A percentile compares a stretch with the other conserved stretches of the same genome.
Conservation (phyloP, 495 filamentous ascomycete genomes). For the Lasiosphaeria ovina region DNA sequence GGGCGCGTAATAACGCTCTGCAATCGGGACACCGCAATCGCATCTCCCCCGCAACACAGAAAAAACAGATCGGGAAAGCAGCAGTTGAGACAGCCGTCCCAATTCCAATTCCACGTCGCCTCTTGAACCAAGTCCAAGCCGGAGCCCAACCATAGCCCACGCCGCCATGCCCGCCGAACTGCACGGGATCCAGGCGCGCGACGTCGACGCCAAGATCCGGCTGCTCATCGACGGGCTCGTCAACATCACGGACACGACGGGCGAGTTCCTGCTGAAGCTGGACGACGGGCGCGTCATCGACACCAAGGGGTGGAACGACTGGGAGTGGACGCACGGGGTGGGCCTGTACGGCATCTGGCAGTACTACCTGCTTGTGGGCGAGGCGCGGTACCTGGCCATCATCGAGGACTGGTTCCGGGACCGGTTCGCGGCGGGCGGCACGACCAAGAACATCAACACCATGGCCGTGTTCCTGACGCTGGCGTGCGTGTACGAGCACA, state of each 20-base stretch:
- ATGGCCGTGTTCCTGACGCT: slow-evolving; percentile 72
- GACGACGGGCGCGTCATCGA: slow-evolving; percentile 71
- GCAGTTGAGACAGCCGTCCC: no score
- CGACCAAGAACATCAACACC: slow-evolving; percentile 80
- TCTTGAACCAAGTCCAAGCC: not conserved
- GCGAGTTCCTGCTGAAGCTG: slow-evolving; percentile 64
- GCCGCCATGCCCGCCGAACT: slow-evolving; percentile 38
- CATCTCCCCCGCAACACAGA: no score
- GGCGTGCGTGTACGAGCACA: slow-evolving; percentile 68
- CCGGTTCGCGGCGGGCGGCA: slow-evolving; percentile 64
- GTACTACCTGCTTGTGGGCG: slow-evolving; percentile 65
- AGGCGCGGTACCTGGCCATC: slow-evolving; percentile 48
- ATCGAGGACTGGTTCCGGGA: slow-evolving; percentile 68
- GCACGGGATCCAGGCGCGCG: slow-evolving; percentile 38
- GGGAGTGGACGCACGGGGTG: slow-evolving; percentile 81
- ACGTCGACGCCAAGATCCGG: slow-evolving; percentile 56
- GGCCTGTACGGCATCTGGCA: slow-evolving; percentile 77
- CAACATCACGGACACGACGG: slow-evolving; percentile 67
- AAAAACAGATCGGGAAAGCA: no score
- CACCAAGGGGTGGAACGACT: slow-evolving; percentile 74
- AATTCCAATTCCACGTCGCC: no score
- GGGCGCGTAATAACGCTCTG: no score
- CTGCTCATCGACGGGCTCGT: slow-evolving; percentile 65
- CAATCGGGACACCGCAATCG: no score
- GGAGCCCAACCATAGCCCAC: not conserved